Evolutionary conservation across 306 rosid genomes (phyloP).

Genomic region (Lotus japonicus): DNA sequence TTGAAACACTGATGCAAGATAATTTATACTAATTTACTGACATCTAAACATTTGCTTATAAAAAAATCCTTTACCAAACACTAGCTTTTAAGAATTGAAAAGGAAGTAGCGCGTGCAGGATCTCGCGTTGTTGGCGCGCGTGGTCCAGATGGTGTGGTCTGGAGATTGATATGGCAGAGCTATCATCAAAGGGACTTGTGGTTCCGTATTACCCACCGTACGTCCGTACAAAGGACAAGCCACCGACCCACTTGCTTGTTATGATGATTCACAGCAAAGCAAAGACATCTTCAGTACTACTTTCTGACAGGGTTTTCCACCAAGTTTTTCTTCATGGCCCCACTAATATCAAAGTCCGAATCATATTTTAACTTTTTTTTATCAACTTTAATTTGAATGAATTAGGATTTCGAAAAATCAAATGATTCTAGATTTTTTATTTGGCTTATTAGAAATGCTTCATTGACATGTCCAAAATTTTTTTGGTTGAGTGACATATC

Average conservation of each 20-base stretch:
- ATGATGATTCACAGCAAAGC: constrained; percentile 13
- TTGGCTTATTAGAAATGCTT: too few relatives aligned
- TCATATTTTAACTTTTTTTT: neutral
- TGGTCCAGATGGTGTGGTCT: neutral
- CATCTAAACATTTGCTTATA: too few relatives aligned
- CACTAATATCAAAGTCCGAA: neutral
- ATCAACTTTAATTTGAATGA: neutral
- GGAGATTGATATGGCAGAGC: neutral
- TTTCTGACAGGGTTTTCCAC: constrained; percentile 33
- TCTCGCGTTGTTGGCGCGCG: neutral
- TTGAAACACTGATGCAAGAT: too few relatives aligned
- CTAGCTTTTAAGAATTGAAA: too few relatives aligned
- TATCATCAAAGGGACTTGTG: neutral
- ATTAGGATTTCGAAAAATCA: neutral
- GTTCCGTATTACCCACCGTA: constrained; percentile 25
- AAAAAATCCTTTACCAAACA: too few relatives aligned
- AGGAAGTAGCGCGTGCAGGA: neutral
- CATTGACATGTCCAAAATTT: too few relatives aligned
- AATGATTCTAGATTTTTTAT: too few relatives aligned
- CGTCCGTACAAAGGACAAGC: constrained; percentile 37
- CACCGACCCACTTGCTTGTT: constrained; percentile 35
- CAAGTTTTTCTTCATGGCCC: neutral
- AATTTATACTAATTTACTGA: too few relatives aligned
- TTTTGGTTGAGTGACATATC: too few relatives aligned
- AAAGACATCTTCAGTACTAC: constrained; percentile 12